Evolutionary conservation across 495 filamentous ascomycete genomes (phyloP).

Genomic region (Corynascus novoguineensis): DNA sequence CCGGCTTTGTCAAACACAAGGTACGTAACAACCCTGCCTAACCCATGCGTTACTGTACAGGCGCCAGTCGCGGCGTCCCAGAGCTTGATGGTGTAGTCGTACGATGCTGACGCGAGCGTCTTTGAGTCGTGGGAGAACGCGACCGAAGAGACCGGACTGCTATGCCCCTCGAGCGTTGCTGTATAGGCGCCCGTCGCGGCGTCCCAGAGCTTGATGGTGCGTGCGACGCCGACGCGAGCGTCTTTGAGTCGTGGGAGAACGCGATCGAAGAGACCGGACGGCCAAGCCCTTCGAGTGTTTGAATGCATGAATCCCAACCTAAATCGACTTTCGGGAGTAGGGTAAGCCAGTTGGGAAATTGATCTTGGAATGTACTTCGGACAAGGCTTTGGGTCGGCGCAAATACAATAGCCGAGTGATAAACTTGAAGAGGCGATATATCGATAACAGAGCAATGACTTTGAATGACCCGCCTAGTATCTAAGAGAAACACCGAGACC

Average conservation of each 20-base stretch:
- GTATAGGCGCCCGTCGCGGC: conserved; percentile 18
- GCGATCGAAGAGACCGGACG: neutral
- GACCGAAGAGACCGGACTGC: neutral
- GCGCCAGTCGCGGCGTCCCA: conserved; percentile 31
- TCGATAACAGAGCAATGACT: conserved; percentile 26
- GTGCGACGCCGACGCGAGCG: conserved; percentile 31
- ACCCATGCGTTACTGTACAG: conserved; percentile 9
- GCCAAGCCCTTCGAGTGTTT: conserved; percentile 4
- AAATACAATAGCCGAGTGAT: conserved; percentile 14
- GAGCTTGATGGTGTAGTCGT: conserved; percentile 32
- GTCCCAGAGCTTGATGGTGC: conserved; percentile 38
- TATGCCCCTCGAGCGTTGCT: neutral
- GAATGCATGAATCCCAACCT: conserved; percentile 5
- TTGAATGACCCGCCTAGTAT: conserved; percentile 27
- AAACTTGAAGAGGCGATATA: conserved; percentile 15
- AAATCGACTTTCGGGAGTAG: neutral
- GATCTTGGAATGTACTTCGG: conserved; percentile 14
- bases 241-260: conserved; percentile 13
- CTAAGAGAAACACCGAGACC: conserved; percentile 13
- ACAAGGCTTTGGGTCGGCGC: conserved; percentile 20
- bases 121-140: conserved; percentile 14
- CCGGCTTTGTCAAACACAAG: neutral
- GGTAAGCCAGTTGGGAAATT: conserved; percentile 8
- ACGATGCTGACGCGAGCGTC: conserved; percentile 30
- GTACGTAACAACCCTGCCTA: neutral